A percentile compares a stretch with the other conserved stretches of the same genome.
These are phyloP conservation scores for Trichoderma koningii DNA, from an alignment of 2,329 filamentous ascomycete genomes.

Conservation along the genomic window DNA sequence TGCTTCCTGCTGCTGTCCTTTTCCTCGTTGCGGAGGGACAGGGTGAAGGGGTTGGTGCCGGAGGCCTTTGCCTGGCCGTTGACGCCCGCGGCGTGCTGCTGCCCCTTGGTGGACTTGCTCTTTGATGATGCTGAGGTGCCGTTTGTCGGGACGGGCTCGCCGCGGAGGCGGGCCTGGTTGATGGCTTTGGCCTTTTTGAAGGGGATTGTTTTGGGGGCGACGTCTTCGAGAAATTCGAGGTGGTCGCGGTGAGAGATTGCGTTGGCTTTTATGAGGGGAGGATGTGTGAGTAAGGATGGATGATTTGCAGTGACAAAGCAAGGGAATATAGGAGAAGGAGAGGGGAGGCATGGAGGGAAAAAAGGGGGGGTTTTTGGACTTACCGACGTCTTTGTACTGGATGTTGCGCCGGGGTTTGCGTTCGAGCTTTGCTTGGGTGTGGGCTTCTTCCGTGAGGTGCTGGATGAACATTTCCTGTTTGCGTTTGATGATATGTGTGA, in stretches of 20 bases:
- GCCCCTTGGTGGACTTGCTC: neutral
- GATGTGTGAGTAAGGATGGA: no score
- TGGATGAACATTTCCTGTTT: conserved; percentile 89
- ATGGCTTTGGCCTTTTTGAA: conserved; percentile 76
- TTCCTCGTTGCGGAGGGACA: conserved; percentile 34
- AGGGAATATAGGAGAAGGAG: neutral
- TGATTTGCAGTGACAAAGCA: no score
- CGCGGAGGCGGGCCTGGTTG: conserved; percentile 48
- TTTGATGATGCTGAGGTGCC: conserved; percentile 28
- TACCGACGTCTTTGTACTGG: conserved; percentile 92
- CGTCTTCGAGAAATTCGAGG: conserved; percentile 89
- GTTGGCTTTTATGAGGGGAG: conserved; percentile 59
- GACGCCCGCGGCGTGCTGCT: conserved; percentile 28
- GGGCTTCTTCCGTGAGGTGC: conserved; percentile 79
- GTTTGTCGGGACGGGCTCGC: conserved; percentile 44
- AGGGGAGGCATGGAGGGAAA: neutral
- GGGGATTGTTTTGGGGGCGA: conserved; percentile 82
- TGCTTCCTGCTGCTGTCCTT: neutral
- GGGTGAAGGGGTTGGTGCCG: conserved; percentile 28
- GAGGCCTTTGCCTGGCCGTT: conserved; percentile 34
- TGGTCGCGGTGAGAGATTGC: conserved; percentile 88
- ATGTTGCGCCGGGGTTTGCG: conserved; percentile 90
- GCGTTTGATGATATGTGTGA: neutral
- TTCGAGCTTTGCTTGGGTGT: conserved; percentile 87
- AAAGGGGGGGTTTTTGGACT: conserved; percentile 33